Base-by-base conservation (phyloP, 2,329 filamentous ascomycete genomes). In the Trichoderma sp. region DNA sequence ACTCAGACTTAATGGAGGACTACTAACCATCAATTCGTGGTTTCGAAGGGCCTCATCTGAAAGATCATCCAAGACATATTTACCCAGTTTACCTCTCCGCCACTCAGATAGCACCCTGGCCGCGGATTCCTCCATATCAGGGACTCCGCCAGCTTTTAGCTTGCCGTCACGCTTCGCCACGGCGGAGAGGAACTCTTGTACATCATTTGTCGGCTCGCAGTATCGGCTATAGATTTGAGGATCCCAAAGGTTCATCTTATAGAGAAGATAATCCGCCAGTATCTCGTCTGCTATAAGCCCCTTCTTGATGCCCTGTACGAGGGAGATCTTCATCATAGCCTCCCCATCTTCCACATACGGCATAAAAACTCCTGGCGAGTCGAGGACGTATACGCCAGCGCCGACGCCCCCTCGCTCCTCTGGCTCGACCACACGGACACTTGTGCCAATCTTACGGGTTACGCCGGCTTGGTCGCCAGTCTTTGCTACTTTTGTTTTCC, bases 361-460 rank as follows among this genome's bases (percentile, higher is more conserved):
- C 70, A 97, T 88, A 79, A 98, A 99, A 10, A 99, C 94, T 59
- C 96, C 96, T 0, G 96, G 96, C 0, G 95, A 97, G 80, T 99
- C 96, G 59, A 97, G 83, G 55, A 98, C 82, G 78, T 96, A 97
- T 5, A 97, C 90, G 55, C 90, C 91, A 56, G 86, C 83, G 29
- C 83, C 84, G 27, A 83, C 75, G 4, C 75, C 79, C 21, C 79
- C 82, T 71, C 74, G 81, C 72, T 81, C 85, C 81, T 74, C 76
- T 1, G 77, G 68, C 27, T 77, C 74, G 67, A 87, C 76, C 72
- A 99, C 91, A 75, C 96, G 95, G 33, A 99, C 94, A 0, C 92
- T 89, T 5, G 88, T 92, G 21, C 89, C 88, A 52, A 99, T 88
- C 78, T 94, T 96, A 71, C 96, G 87, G 68, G 96, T 99, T 5